phyloP scores from a whole-genome alignment of 2,329 filamentous ascomycete genomes.

The Aspergillus awamori region DNA sequence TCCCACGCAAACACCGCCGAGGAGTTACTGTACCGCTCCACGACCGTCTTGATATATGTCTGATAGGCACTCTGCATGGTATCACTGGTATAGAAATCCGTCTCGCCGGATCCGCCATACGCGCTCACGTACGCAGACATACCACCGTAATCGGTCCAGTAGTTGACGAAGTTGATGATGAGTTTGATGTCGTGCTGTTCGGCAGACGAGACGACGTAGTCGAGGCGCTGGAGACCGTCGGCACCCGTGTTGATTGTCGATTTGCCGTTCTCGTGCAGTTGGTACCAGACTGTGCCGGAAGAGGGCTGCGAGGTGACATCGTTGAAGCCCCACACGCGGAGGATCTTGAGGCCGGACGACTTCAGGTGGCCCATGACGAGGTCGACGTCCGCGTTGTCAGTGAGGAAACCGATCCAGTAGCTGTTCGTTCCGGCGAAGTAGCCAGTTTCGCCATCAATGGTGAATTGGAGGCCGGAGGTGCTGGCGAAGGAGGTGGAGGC shows the following conservation, averaged over 20 bases:
- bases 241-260: conserved; percentile 64
- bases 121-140: conserved; percentile 61
- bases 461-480: conserved; percentile 37
- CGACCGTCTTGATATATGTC: conserved; percentile 62
- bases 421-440: conserved; percentile 56
- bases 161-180: conserved; percentile 63
- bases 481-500: conserved; percentile 26
- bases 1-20: conserved; percentile 69
- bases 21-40: conserved; percentile 62
- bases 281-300: conserved; percentile 50
- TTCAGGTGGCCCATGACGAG: conserved; percentile 36
- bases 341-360: conserved; percentile 52
- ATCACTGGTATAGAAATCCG: conserved; percentile 60
- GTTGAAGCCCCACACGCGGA: conserved; percentile 60
- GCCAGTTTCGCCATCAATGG: conserved; percentile 42
- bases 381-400: conserved; percentile 53
- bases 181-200: conserved; percentile 64
- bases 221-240: conserved; percentile 65
- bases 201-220: conserved; percentile 64
- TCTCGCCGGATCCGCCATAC: conserved; percentile 54
- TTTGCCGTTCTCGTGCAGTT: conserved; percentile 39
- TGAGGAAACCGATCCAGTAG: conserved; percentile 58
- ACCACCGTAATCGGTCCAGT: conserved; percentile 70
- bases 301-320: conserved; percentile 47
- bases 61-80: conserved; percentile 62